Conservation (phyloP, 129 eudicot species). For the Calendula officinalis region DNA sequence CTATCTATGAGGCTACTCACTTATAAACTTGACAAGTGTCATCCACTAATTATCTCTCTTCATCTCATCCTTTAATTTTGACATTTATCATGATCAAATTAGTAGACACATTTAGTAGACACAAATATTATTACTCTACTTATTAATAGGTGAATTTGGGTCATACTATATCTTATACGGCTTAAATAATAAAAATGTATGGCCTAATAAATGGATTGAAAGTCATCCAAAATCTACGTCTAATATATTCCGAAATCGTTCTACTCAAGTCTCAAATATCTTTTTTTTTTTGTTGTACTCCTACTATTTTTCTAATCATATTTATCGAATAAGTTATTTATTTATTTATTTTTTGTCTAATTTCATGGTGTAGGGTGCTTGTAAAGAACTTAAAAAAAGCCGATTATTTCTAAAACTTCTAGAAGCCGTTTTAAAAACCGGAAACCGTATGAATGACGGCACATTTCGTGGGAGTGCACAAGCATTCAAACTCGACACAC, state of each 20-base stretch:
- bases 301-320: neutral
- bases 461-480: slow-evolving; percentile 98
- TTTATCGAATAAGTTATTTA: neutral
- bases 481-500: slow-evolving; percentile 96
- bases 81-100: too few species aligned
- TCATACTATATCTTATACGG: too few species aligned
- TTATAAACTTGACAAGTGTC: too few species aligned
- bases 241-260: neutral
- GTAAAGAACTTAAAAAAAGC: slow-evolving; percentile 65
- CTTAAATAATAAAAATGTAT: too few species aligned
- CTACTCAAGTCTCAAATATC: neutral
- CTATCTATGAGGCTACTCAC: too few species aligned
- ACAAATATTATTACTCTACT: too few species aligned
- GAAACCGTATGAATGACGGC: slow-evolving; percentile 96
- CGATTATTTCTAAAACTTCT: slow-evolving; percentile 85
- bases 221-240: neutral
- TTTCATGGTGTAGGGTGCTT: slow-evolving; percentile 59
- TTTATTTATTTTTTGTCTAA: neutral
- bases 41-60: too few species aligned
- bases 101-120: too few species aligned
- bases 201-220: neutral
- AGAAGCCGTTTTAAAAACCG: slow-evolving; percentile 96
- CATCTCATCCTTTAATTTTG: too few species aligned
- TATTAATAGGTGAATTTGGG: too few species aligned
- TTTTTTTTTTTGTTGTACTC: neutral